Evolutionary conservation across 768 basidiomycete species (phyloP).

Genomic region (Naematelia aurantialba): DNA sequence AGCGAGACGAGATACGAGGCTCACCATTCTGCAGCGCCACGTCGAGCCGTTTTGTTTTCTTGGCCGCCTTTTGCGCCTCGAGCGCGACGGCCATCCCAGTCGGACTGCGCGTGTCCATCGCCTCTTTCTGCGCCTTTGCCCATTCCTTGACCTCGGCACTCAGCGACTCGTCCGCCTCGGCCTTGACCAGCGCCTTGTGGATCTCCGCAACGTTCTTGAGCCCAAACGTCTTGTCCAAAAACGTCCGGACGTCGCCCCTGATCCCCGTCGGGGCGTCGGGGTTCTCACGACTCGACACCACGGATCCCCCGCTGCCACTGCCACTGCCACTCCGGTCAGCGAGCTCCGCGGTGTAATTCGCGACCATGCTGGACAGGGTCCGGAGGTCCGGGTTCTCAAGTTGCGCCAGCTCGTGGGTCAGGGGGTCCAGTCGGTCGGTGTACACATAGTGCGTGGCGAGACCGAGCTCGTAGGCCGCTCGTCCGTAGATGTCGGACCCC

Average conservation of each 20-base stretch:
- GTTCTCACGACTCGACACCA: constrained; percentile 22
- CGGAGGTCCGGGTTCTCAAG: constrained; percentile 43
- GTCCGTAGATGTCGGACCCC: constrained; percentile 65
- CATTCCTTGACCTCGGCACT: constrained; percentile 60
- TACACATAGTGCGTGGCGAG: constrained; percentile 92
- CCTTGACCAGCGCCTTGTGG: constrained; percentile 56
- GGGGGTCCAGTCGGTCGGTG: constrained; percentile 65
- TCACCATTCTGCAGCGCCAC: constrained; percentile 68
- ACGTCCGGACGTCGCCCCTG: constrained; percentile 63
- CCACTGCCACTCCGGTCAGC: constrained; percentile 47
- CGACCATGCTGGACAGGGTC: constrained; percentile 59
- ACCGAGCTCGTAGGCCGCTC: constrained; percentile 83
- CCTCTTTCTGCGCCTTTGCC: constrained; percentile 67
- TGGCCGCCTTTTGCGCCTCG: constrained; percentile 70
- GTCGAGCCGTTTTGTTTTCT: constrained; percentile 57
- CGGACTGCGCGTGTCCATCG: constrained; percentile 71
- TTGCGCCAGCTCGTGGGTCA: constrained; percentile 64
- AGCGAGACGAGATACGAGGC: no score
- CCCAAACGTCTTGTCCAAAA: constrained; percentile 75
- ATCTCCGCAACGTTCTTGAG: constrained; percentile 70
- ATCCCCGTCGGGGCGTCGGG: constrained; percentile 41
- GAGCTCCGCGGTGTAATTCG: constrained; percentile 53
- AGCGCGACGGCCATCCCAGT: constrained; percentile 90
- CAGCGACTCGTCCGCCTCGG: constrained; percentile 47
- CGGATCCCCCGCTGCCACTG: constrained; percentile 51